These are phyloP conservation scores for Dryas octopetala DNA, from an alignment of 306 rosid species.

Conservation along the genomic window DNA sequence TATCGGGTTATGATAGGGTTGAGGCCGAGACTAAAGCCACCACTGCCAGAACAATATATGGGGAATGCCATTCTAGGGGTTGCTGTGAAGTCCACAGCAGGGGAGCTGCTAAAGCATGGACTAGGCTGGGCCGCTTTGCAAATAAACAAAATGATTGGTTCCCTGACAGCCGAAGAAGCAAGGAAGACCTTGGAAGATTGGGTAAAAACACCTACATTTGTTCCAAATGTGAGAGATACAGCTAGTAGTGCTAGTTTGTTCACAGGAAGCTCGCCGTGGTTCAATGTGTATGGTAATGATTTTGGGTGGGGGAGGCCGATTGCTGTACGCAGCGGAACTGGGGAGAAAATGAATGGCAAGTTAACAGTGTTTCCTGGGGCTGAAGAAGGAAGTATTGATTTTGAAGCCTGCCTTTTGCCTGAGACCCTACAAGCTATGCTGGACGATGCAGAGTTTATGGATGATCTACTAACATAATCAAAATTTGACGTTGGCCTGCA, in stretches of 20 bases:
- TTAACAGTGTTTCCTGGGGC: slow-evolving; percentile 30
- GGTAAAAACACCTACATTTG: not conserved
- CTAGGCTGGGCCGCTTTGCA: not conserved
- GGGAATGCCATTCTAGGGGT: not conserved
- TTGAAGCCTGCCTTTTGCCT: slow-evolving; percentile 37
- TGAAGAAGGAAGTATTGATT: slow-evolving; percentile 43
- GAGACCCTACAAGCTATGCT: slow-evolving; percentile 33
- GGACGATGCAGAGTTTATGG: slow-evolving; percentile 25
- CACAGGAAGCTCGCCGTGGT: slow-evolving; percentile 40
- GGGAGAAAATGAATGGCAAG: slow-evolving; percentile 24
- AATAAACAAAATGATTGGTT: not conserved
- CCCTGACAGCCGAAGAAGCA: slow-evolving; percentile 7
- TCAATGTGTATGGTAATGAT: slow-evolving; percentile 43
- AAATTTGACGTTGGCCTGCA: no score
- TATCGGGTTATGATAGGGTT: not conserved
- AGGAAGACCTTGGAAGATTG: slow-evolving; percentile 12
- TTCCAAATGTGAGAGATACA: not conserved
- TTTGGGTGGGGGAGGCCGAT: slow-evolving; percentile 50
- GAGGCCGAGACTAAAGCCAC: not conserved
- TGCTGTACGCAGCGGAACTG: slow-evolving; percentile 37
- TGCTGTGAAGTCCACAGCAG: not conserved
- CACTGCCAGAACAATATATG: not conserved
- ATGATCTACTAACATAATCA: not conserved
- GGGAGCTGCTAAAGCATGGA: not conserved
- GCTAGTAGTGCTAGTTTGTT: not conserved